Conservation (phyloP, 2,329 filamentous ascomycete genomes). For the Exophiala calicioides region DNA sequence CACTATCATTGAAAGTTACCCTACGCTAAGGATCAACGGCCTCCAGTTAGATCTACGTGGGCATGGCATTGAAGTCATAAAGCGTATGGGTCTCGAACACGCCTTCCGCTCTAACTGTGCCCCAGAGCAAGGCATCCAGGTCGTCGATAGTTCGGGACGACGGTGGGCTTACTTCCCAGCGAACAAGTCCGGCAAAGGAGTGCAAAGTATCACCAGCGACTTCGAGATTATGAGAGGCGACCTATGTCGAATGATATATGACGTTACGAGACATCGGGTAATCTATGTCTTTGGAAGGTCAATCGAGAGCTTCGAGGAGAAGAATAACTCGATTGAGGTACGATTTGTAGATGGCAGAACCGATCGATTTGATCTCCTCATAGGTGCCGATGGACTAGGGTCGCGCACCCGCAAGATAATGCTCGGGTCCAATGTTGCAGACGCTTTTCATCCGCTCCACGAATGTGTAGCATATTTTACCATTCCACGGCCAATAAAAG, state of each 20-base stretch:
- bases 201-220: constrained; percentile 53
- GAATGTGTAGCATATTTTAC: constrained; percentile 35
- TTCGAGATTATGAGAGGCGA: constrained; percentile 63
- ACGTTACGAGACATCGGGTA: constrained; percentile 32
- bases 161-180: constrained; percentile 45
- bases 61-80: constrained; percentile 54
- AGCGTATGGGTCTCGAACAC: constrained; percentile 55
- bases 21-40: constrained; percentile 49
- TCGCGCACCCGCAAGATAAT: constrained; percentile 52
- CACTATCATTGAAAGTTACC: constrained; percentile 46
- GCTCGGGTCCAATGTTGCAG: constrained; percentile 30
- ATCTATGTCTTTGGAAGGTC: constrained; percentile 40
- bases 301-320: constrained; percentile 36
- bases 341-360: constrained; percentile 47
- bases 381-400: constrained; percentile 58
- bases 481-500: constrained; percentile 30
- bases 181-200: constrained; percentile 40
- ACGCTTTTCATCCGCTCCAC: constrained; percentile 29
- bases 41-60: constrained; percentile 58
- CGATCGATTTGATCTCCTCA: constrained; percentile 53
- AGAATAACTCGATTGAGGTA: constrained; percentile 40
- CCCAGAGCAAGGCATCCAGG: constrained; percentile 50
- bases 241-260: constrained; percentile 54
- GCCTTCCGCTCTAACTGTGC: constrained; percentile 43
- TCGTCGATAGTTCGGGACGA: constrained; percentile 47